A percentile compares a stretch with the other conserved stretches of the same genome.
Conservation (phyloP, 768 basidiomycete species). For the Kwoniella mangroviensis region DNA sequence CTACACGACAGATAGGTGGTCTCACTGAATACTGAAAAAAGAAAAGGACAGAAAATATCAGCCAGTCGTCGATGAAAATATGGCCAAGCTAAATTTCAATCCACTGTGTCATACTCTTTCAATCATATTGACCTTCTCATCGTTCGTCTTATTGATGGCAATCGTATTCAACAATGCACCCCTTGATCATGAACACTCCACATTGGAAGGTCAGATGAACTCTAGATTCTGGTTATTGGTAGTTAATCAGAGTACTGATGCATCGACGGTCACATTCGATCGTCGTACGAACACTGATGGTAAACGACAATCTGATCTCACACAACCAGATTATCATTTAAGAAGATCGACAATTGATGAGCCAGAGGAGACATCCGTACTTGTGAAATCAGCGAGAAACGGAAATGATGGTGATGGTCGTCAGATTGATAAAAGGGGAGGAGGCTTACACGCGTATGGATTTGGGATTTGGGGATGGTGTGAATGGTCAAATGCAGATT, state of each 20-base stretch:
- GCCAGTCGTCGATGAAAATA: background rate
- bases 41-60: background rate
- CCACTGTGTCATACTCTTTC: constrained; percentile 14
- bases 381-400: background rate
- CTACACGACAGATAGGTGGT: too few species aligned
- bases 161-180: constrained; percentile 22
- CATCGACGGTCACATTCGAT: background rate
- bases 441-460: constrained; percentile 23
- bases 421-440: constrained; percentile 5
- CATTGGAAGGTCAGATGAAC: constrained; percentile 19
- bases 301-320: too few species aligned
- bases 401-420: background rate
- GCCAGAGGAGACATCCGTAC: background rate
- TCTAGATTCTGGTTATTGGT: constrained; percentile 16
- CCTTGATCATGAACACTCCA: constrained; percentile 19
- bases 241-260: constrained; percentile 16
- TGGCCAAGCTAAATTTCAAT: constrained; percentile 11
- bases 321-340: background rate
- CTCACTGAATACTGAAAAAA: background rate
- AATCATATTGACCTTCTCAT: constrained; percentile 12
- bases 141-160: constrained; percentile 10
- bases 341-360: background rate
- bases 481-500: constrained; percentile 20
- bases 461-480: constrained; percentile 34
- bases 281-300: background rate